These are phyloP conservation scores for Coemansia sp. DNA, from an alignment of 192 early-diverging fungal species.

Conservation along the genomic window DNA sequence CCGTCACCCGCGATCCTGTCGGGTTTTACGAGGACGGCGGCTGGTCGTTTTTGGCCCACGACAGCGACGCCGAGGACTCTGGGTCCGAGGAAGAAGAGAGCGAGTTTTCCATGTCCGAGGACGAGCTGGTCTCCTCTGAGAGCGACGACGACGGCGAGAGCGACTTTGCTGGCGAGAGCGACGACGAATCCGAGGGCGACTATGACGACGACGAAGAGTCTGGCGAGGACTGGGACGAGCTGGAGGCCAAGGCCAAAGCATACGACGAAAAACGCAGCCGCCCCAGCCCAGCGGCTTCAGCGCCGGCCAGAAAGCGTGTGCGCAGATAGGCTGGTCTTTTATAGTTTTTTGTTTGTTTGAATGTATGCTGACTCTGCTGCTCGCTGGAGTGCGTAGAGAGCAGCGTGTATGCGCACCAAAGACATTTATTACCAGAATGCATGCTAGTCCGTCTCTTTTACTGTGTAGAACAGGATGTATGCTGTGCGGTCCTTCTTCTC, in stretches of 20 bases:
- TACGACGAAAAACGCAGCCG: slow-evolving; percentile 44
- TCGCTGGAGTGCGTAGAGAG: too few species aligned
- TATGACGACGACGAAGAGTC: slow-evolving; percentile 64
- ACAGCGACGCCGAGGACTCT: slow-evolving; percentile 60
- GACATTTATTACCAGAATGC: too few species aligned
- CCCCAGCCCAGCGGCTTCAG: slow-evolving; percentile 8
- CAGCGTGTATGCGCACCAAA: too few species aligned
- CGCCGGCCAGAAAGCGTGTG: slow-evolving; percentile 33
- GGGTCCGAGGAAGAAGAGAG: slow-evolving; percentile 61
- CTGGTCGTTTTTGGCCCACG: slow-evolving; percentile 83
- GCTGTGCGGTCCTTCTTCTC: slow-evolving; percentile 51
- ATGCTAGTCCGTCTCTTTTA: neutral
- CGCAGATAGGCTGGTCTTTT: slow-evolving; percentile 17
- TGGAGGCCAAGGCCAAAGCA: slow-evolving; percentile 73
- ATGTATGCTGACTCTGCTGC: too few species aligned
- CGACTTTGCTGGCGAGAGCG: slow-evolving; percentile 51
- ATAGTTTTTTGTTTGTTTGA: neutral
- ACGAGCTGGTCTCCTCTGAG: slow-evolving; percentile 56
- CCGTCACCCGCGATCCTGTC: slow-evolving; percentile 86
- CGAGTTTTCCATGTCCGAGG: slow-evolving; percentile 62
- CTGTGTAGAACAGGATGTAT: slow-evolving; percentile 53
- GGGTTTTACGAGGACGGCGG: slow-evolving; percentile 90
- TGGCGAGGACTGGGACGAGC: slow-evolving; percentile 79
- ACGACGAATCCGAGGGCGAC: slow-evolving; percentile 66
- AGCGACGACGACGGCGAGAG: slow-evolving; percentile 42